Evolutionary conservation across 2,329 filamentous ascomycete species (phyloP).

Genomic region (Fonsecaea pedrosoi): DNA sequence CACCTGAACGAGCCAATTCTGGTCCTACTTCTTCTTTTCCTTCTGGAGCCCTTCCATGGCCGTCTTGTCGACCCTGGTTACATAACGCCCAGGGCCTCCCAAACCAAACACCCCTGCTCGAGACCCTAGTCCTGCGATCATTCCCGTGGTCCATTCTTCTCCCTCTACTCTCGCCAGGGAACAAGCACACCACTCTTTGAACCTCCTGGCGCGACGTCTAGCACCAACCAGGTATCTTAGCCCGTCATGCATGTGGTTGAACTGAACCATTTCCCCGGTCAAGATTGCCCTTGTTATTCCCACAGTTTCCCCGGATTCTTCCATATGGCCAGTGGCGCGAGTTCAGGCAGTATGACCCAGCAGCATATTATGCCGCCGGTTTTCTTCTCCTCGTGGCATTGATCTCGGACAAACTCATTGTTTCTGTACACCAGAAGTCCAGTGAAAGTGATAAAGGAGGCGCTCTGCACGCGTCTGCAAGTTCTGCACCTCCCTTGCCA

Average conservation of each 20-base stretch:
- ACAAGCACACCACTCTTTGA: conserved; percentile 12
- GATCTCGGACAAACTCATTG: background rate
- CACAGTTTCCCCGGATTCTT: conserved; percentile 29
- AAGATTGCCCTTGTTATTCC: conserved; percentile 14
- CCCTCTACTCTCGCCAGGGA: conserved; percentile 1
- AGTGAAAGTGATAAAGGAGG: background rate
- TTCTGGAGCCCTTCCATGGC: conserved; percentile 20
- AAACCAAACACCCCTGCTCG: background rate
- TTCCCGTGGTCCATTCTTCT: background rate
- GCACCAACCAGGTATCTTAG: conserved; percentile 13
- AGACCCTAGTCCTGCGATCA: background rate
- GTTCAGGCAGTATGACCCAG: background rate
- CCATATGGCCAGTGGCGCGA: conserved; percentile 7
- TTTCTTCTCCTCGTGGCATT: background rate
- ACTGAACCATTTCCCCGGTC: conserved; percentile 15
- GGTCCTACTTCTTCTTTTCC: conserved; percentile 15
- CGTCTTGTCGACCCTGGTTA: background rate
- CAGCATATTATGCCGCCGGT: conserved; percentile 7
- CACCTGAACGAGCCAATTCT: conserved; percentile 2
- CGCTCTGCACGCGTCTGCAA: conserved; percentile 1
- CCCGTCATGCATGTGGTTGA: conserved; percentile 20
- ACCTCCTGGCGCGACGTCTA: conserved; percentile 5
- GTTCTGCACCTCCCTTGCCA: background rate
- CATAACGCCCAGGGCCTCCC: background rate
- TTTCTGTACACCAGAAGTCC: background rate